Evolutionary conservation across 2,329 filamentous ascomycete genomes (phyloP).

Genomic region (Ophiostoma triangulosporum): DNA sequence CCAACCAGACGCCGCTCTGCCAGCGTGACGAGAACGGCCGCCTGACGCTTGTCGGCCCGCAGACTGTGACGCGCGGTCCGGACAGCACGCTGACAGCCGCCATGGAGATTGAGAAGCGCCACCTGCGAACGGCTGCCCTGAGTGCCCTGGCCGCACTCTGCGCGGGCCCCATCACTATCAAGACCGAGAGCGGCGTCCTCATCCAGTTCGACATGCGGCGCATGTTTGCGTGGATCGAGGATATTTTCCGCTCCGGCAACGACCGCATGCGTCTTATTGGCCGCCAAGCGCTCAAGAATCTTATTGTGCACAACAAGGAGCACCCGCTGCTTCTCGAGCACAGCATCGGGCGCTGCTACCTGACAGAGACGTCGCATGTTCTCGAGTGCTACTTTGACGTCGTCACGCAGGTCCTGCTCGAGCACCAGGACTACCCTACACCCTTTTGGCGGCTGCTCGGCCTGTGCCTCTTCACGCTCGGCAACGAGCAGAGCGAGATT

Average conservation of each 20-base stretch:
- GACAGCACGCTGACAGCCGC: constrained; percentile 64
- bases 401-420: constrained; percentile 72
- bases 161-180: constrained; percentile 71
- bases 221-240: constrained; percentile 90
- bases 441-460: constrained; percentile 86
- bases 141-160: constrained; percentile 94
- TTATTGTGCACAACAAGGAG: constrained; percentile 82
- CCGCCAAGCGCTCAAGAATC: constrained; percentile 71
- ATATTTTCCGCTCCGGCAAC: constrained; percentile 83
- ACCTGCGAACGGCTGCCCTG: constrained; percentile 76
- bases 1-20: constrained; percentile 71
- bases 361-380: constrained; percentile 66
- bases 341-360: constrained; percentile 83
- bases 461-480: constrained; percentile 80
- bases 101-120: constrained; percentile 94
- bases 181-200: constrained; percentile 73
- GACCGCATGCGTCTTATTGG: constrained; percentile 88
- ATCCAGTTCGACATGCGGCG: constrained; percentile 85
- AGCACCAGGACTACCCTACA: constrained; percentile 67
- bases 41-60: constrained; percentile 58
- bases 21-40: constrained; percentile 78
- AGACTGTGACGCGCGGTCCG: constrained; percentile 42
- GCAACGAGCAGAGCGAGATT: constrained; percentile 80
- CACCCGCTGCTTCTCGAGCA: constrained; percentile 75
- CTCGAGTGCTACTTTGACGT: constrained; percentile 94